Base-by-base conservation (phyloP, 2,329 filamentous ascomycete genomes). In the Talaromyces sp. region DNA sequence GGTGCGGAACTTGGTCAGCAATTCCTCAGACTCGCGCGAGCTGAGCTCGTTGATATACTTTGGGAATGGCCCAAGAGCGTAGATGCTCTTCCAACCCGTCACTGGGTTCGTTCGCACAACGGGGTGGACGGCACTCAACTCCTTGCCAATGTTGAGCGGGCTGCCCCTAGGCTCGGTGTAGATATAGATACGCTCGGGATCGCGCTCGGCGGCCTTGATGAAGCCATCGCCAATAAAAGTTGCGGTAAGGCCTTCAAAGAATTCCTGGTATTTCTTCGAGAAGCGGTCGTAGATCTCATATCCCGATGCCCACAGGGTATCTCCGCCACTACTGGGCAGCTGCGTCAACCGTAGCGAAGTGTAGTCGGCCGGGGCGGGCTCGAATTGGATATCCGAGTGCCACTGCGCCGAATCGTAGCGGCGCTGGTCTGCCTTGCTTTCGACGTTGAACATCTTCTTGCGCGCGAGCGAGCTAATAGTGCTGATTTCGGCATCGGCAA, bases 271-370 rank as follows among this genome's bases (percentile, higher is more conserved):
- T 0, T 83, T 76, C 2, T 77, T 75, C 4, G 83, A 86, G 62
- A 90, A 78, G 31, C 85, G 82, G 68, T 90, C 87, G 67, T 88
- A 89, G 12, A 88, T 73, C 66, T 89, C 86, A 68, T 89, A 89
- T 0, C 85, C 86, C 0, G 85, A 87, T 0, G 87, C 87, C 86
- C 87, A 89, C 5, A 89, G 80, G 0, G 87, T 89, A 70, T 87
- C 84, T 47, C 85, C 81, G 6, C 85, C 85, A 0, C 81, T 85
- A 52, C 77, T 76, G 0, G 85, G 86, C 0, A 88, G 73, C 56
- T 84, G 75, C 3, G 80, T 81, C 1, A 88, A 73, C 33, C 85
- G 81, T n/a, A 89, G 75, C 0, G 83, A 78, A 0, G 86, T 81
- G 67, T 89, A 90, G 69, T 90, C 87, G 7, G 82, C 81, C 0